A percentile compares a stretch with the other conserved stretches of the same genome.
These are phyloP conservation scores for Priceomyces haplophilus DNA, from an alignment of 805 yeast genomes.

Conservation along the genomic window DNA sequence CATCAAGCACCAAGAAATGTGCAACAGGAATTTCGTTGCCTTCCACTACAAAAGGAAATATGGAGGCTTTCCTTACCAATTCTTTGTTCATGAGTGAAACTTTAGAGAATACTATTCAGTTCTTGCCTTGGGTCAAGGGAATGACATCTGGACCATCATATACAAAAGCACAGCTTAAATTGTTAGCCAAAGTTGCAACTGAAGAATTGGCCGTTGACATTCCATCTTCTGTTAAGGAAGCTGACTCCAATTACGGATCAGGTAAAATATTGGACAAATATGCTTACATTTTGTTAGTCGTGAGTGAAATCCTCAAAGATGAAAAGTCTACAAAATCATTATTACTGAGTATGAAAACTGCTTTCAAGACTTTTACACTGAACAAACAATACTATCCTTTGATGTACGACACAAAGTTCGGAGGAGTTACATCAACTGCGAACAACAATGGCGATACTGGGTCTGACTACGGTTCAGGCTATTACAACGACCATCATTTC, in stretches of 20 bases:
- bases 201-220: constrained; percentile 48
- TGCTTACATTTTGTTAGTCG: constrained; percentile 52
- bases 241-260: constrained; percentile 46
- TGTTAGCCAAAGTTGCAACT: constrained; percentile 45
- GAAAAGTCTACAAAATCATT: constrained; percentile 34
- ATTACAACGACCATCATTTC: constrained; percentile 84
- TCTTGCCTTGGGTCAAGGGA: constrained; percentile 44
- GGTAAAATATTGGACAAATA: constrained; percentile 58
- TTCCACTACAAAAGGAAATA: constrained; percentile 51
- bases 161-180: constrained; percentile 41
- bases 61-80: constrained; percentile 45
- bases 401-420: constrained; percentile 52
- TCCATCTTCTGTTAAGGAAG: constrained; percentile 31
- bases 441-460: constrained; percentile 43
- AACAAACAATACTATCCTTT: constrained; percentile 50
- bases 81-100: constrained; percentile 36
- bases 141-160: constrained; percentile 32
- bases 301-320: constrained; percentile 47
- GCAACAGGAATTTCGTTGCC: constrained; percentile 42
- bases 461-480: constrained; percentile 68
- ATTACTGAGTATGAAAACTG: constrained; percentile 37
- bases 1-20: constrained; percentile 20
- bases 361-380: constrained; percentile 38
- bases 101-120: constrained; percentile 38
- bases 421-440: constrained; percentile 56